phyloP scores from a whole-genome alignment of 768 basidiomycete species.

The Leccinum imitatum region DNA sequence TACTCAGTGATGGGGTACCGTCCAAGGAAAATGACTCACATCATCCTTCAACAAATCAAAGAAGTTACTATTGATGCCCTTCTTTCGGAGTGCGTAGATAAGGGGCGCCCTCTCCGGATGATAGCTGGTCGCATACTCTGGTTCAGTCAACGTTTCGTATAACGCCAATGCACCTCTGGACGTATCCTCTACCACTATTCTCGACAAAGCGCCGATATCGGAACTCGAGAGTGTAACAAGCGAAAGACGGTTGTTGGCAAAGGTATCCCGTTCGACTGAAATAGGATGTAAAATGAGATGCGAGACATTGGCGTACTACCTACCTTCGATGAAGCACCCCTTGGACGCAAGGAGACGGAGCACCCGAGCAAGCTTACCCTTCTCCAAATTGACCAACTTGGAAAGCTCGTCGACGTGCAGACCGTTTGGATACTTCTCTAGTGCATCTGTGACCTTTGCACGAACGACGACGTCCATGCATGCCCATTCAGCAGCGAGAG shows the following conservation, averaged over 20 bases:
- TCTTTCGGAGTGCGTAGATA: slow-evolving; percentile 18
- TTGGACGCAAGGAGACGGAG: slow-evolving; percentile 32
- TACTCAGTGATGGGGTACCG: background rate
- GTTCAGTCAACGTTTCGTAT: slow-evolving; percentile 27
- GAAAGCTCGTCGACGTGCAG: background rate
- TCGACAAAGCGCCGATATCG: slow-evolving; percentile 7
- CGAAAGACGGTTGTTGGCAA: slow-evolving; percentile 33
- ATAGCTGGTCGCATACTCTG: slow-evolving; percentile 24
- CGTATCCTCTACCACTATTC: slow-evolving; percentile 10
- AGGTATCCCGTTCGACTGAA: slow-evolving; percentile 16
- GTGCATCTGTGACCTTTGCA: background rate
- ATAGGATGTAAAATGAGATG: background rate
- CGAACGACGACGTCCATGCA: slow-evolving; percentile 22
- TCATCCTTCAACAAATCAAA: slow-evolving; percentile 26
- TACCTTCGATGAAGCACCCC: slow-evolving; percentile 34
- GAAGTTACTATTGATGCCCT: slow-evolving; percentile 13
- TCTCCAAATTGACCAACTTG: background rate
- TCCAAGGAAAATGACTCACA: slow-evolving; percentile 10
- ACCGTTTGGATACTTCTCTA: background rate
- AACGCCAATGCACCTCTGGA: slow-evolving; percentile 16
- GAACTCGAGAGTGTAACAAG: slow-evolving; percentile 22
- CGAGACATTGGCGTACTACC: background rate
- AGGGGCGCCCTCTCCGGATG: slow-evolving; percentile 23
- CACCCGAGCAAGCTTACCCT: slow-evolving; percentile 18
- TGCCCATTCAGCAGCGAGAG: slow-evolving; percentile 27